phyloP scores from a whole-genome alignment of 129 eudicot species.

The Dittrichia graveolens region DNA sequence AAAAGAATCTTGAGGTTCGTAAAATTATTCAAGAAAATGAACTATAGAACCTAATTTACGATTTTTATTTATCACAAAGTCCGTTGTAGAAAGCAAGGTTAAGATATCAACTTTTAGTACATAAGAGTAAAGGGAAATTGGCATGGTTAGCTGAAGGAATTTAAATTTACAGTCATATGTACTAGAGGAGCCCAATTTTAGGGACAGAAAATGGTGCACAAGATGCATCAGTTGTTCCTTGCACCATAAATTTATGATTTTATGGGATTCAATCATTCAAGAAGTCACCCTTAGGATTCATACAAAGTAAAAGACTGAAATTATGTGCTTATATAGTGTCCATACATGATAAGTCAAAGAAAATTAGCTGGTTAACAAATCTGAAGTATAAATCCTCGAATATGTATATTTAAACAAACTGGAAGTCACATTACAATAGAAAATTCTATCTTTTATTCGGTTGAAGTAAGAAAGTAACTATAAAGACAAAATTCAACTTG shows the following conservation, averaged over 20 bases:
- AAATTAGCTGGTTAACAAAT: slow-evolving; percentile 17
- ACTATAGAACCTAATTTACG: not conserved
- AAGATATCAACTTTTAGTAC: slow-evolving; percentile 17
- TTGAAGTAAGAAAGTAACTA: not conserved
- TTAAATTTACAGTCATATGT: slow-evolving; percentile 8
- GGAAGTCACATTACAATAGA: not conserved
- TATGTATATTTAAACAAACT: not conserved
- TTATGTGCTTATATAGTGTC: not conserved
- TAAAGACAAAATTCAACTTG: slow-evolving; percentile 30
- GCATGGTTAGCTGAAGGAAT: slow-evolving; percentile 5
- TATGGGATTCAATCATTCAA: slow-evolving; percentile 22
- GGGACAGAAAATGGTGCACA: not conserved
- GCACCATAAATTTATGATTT: not conserved
- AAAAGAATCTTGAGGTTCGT: slow-evolving; percentile 3
- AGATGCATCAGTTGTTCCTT: not conserved
- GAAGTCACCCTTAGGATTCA: not conserved
- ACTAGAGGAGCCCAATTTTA: slow-evolving; percentile 9
- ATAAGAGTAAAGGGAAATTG: slow-evolving; percentile 14
- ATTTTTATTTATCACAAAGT: slow-evolving; percentile 4
- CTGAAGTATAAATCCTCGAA: slow-evolving; percentile 6
- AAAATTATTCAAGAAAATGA: slow-evolving; percentile 4
- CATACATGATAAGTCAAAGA: slow-evolving; percentile 3
- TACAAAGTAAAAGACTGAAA: slow-evolving; percentile 2
- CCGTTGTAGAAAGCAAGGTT: not conserved
- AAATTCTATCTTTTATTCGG: slow-evolving; percentile 1